These are phyloP conservation scores for Diplogelasinospora grovesii DNA, from an alignment of 495 filamentous ascomycete species.

Conservation along the genomic window DNA sequence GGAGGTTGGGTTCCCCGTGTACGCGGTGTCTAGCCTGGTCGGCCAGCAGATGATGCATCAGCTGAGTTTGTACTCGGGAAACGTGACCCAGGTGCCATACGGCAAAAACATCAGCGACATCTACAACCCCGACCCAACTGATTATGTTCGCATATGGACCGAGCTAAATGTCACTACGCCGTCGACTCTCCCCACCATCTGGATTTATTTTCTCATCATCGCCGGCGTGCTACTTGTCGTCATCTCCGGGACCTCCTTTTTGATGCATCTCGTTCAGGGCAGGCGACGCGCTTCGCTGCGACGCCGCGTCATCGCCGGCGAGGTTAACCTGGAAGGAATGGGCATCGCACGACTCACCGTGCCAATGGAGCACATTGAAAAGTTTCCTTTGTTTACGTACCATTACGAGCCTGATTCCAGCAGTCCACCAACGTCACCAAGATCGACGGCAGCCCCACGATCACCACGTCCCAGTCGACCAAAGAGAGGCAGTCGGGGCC, in stretches of 20 bases:
- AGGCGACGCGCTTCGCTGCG: slow-evolving; percentile 57
- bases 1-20: slow-evolving; percentile 66
- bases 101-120: slow-evolving; percentile 51
- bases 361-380: slow-evolving; percentile 58
- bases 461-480: not conserved
- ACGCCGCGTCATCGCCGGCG: slow-evolving; percentile 61
- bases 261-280: slow-evolving; percentile 70
- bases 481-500: slow-evolving; percentile 6
- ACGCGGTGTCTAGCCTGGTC: slow-evolving; percentile 63
- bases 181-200: slow-evolving; percentile 51
- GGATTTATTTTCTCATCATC: slow-evolving; percentile 78
- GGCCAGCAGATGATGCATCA: slow-evolving; percentile 65
- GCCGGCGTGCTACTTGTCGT: slow-evolving; percentile 64
- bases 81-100: slow-evolving; percentile 51
- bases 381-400: slow-evolving; percentile 71
- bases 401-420: slow-evolving; percentile 33
- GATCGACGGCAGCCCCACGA: not conserved
- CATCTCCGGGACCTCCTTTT: slow-evolving; percentile 54
- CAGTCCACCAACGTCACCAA: slow-evolving; percentile 16
- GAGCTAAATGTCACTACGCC: slow-evolving; percentile 34
- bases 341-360: slow-evolving; percentile 72
- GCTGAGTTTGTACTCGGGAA: slow-evolving; percentile 68
- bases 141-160: slow-evolving; percentile 46
- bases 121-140: slow-evolving; percentile 59
- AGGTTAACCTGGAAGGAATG: slow-evolving; percentile 73